These are phyloP conservation scores for Suillus alpinus DNA, from an alignment of 768 basidiomycete genomes.

Conservation along the genomic window DNA sequence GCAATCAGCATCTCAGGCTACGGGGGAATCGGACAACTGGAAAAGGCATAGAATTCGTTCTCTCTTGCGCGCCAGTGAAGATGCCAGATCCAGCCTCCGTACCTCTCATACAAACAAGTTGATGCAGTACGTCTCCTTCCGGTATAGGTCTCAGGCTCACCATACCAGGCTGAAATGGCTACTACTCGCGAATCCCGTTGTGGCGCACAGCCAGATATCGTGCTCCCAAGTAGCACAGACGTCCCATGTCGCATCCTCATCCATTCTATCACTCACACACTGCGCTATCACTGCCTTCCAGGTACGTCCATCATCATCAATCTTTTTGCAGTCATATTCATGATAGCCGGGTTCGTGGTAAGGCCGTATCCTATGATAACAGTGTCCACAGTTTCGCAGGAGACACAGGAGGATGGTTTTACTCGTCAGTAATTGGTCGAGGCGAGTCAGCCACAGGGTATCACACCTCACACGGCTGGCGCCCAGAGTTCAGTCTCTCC, in stretches of 20 bases:
- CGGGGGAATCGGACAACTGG: not conserved
- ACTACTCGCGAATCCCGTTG: not conserved
- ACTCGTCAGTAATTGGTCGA: slow-evolving; percentile 25
- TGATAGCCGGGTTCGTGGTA: not conserved
- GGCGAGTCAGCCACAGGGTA: slow-evolving; percentile 2
- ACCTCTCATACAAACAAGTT: slow-evolving; percentile 22
- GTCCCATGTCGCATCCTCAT: slow-evolving; percentile 27
- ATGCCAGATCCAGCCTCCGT: not conserved
- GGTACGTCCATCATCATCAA: slow-evolving; percentile 28
- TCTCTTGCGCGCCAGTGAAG: not conserved
- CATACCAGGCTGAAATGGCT: not conserved
- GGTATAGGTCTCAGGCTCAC: not conserved
- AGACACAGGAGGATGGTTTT: slow-evolving; percentile 53
- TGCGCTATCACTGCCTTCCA: slow-evolving; percentile 46
- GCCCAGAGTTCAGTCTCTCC: slow-evolving; percentile 39
- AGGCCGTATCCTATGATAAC: slow-evolving; percentile 36
- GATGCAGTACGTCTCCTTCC: slow-evolving; percentile 21
- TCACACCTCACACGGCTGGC: slow-evolving; percentile 32
- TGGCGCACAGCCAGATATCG: slow-evolving; percentile 36
- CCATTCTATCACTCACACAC: slow-evolving; percentile 27
- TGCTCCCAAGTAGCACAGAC: slow-evolving; percentile 40
- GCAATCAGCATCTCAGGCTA: not conserved
- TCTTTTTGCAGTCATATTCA: not conserved
- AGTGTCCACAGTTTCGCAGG: slow-evolving; percentile 42
- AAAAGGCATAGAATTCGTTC: not conserved